Conservation (phyloP, 768 basidiomycete genomes). For the Auricularia sp. region DNA sequence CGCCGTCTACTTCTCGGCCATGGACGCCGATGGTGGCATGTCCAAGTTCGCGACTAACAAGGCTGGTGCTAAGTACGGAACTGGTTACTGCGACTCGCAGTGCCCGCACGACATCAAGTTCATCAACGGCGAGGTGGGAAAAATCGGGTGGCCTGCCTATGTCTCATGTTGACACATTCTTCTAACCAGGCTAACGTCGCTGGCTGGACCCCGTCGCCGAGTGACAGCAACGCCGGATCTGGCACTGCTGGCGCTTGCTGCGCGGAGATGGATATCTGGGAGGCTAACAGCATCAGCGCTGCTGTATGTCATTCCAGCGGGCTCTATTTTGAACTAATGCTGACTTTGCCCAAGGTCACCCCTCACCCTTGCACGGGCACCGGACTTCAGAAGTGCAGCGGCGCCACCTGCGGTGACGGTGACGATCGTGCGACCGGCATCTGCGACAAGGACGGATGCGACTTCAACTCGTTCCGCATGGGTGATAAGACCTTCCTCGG, state of each 20-base stretch:
- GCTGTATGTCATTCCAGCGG: constrained; percentile 17
- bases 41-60: constrained; percentile 41
- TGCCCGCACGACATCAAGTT: constrained; percentile 52
- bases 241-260: constrained; percentile 43
- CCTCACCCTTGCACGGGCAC: constrained; percentile 39
- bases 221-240: constrained; percentile 36
- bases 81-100: constrained; percentile 49
- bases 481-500: constrained; percentile 26
- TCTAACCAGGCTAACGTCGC: constrained; percentile 34
- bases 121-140: constrained; percentile 43
- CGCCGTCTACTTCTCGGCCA: constrained; percentile 50
- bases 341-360: constrained; percentile 21
- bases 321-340: background rate
- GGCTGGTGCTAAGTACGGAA: constrained; percentile 17
- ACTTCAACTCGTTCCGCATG: constrained; percentile 55
- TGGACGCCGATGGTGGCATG: constrained; percentile 48
- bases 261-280: constrained; percentile 53
- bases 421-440: constrained; percentile 29
- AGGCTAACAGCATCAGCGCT: constrained; percentile 41
- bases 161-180: constrained; percentile 11
- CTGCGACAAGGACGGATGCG: constrained; percentile 50
- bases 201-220: constrained; percentile 30
- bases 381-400: constrained; percentile 34
- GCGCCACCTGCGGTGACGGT: constrained; percentile 29
- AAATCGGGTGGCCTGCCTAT: background rate